Base-by-base conservation (phyloP, 805 yeast genomes). In the Candida railenensis region DNA sequence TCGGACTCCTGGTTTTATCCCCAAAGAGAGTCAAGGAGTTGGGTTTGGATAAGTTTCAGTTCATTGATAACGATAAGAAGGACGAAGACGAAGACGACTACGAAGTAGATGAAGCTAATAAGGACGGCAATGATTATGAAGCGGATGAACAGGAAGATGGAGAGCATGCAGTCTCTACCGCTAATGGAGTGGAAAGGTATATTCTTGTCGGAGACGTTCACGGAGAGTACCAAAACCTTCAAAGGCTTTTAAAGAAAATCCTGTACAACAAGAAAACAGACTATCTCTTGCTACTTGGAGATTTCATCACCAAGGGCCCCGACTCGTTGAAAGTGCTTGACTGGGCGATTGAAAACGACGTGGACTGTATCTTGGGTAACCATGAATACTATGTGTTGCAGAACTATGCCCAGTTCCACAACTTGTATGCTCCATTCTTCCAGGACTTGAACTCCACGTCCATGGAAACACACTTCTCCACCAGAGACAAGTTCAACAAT, bases 181-280 rank as follows among this genome's bases (percentile, higher is more conserved):
- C 12, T 19, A 39, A 40, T 20, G 11, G 42, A 20, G 64, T 58
- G 8, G 73, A 72, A 36, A 71, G 96, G 49, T 58, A 87, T 14
- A 73, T 92, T 3, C 59, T 89, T 40, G 73, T 91, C 21, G 97
- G 98, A 3, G 98, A 91, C 62, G 80, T 91, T 19, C 98, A 91
- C 66, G 97, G 97, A 1, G 82, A 83, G 54, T 80, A 73, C 55
- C 65, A 71, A 5, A 81, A 80, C 55, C 67, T 90, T 46, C 60
- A 61, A 47, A 65, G 71, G 42, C 68, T 92, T 36, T 65, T 91
- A 46, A 55, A 70, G 7, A 76, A 80, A 55, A 55, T 80, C 18
- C 63, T 73, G 11, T 80, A 73, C 55, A 71, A 80, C 47, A 60
- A 63, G 14, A 56, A 69, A 18, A 55, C 62, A 7, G 95, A 89